phyloP scores from a whole-genome alignment of 225 moss, liverwort and hornwort genomes.

The Pleurozium schreberi region DNA sequence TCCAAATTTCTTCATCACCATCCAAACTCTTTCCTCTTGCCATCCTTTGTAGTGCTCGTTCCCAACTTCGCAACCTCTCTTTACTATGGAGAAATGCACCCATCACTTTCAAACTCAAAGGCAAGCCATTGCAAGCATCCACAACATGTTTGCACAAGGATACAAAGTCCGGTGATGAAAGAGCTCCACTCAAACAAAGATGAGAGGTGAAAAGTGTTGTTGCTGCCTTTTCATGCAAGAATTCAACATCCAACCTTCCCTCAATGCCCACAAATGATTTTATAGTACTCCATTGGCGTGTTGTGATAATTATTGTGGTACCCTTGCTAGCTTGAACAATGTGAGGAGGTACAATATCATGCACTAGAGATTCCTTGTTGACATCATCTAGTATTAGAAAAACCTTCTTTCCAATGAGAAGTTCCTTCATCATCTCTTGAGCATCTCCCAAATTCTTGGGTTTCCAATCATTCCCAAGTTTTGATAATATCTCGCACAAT shows the following conservation, averaged over 20 bases:
- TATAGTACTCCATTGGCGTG: background rate
- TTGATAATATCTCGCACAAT: background rate
- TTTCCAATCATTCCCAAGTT: rapidly evolving
- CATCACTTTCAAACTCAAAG: background rate
- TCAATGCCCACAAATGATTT: background rate
- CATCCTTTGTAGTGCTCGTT: background rate
- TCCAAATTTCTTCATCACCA: background rate
- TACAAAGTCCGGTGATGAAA: background rate
- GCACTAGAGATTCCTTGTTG: rapidly evolving
- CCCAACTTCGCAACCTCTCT: background rate
- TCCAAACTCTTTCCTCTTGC: background rate
- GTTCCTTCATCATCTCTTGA: background rate
- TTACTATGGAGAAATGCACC: background rate
- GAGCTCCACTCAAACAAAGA: background rate
- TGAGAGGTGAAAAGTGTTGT: background rate
- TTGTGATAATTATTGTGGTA: background rate
- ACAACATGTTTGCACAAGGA: background rate
- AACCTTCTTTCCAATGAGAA: background rate
- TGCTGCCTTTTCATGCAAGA: background rate
- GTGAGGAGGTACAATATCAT: background rate
- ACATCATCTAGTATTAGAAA: background rate
- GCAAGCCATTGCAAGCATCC: background rate
- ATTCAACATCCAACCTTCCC: background rate
- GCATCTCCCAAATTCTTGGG: background rate
- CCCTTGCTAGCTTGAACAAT: background rate